Base-by-base conservation (phyloP, 371 early-diverging fungal genomes). In the Lichtheimia corymbifera region DNA sequence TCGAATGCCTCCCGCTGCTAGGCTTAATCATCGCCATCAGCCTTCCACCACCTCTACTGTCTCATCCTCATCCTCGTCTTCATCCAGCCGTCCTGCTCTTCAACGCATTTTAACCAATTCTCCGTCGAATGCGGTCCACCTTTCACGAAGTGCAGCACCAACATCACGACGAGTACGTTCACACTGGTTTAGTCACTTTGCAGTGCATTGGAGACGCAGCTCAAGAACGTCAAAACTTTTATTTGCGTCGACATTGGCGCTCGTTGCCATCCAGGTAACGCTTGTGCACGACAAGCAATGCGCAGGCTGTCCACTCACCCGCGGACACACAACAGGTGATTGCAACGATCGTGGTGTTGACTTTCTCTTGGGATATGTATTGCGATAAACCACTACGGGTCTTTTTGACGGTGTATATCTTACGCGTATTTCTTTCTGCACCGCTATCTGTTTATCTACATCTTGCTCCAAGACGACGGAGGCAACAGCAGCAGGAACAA, bases 161-260 rank as follows among this genome's bases (percentile, higher is more conserved):
- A 79, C 80, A 4, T 79, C 80, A 22, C 64, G 80, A 57, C 51
- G 74, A 62, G 80, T 79, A 6, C 67, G 80, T 35, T 74, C 80
- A 9, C 80, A 79, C 35, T 79, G 80, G 80, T 74, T 79, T 51
- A 72, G 74, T 13, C 77, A 79, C 53, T 76, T 76, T 53, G 73
- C 70, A n/a, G 56, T 73, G 12, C 73, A 74, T 58, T 79, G 80
- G 80, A 64, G 77, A 11, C 68, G 69, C 57, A 79, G 76, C 41
- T 79, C 80, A 59, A 68, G 77, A 22, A 63, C 71, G 4, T 74
- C 74, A 3, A 79, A 79, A 55, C 42, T 76, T 22, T 47, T 72
- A 28, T 58, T 79, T 44, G 70, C 70, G 25, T 70, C 68, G 15
- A 72, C 80, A 12, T 59, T 79, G 61, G 70, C 77, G 0, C 55